Evolutionary conservation across 805 yeast genomes (phyloP).

Genomic region (Ogataea angusta): DNA sequence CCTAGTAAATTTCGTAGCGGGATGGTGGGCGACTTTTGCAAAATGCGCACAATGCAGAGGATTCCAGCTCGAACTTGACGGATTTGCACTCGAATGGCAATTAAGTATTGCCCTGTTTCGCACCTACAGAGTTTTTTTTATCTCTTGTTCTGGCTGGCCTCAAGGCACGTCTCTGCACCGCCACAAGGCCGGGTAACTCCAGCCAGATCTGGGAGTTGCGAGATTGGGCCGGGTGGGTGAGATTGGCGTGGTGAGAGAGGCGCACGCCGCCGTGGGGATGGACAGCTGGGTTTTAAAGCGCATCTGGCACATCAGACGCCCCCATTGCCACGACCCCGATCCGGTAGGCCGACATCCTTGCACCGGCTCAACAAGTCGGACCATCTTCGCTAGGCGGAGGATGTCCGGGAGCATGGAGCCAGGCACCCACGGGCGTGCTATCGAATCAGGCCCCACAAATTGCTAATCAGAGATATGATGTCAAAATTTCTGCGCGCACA

Average conservation of each 20-base stretch:
- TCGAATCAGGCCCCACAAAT: neutral
- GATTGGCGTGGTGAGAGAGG: too few species aligned
- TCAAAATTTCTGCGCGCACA: neutral
- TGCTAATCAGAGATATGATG: slow-evolving; percentile 1
- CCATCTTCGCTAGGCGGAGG: too few species aligned
- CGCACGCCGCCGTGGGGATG: neutral
- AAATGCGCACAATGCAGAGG: neutral
- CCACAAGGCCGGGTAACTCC: slow-evolving; percentile 7
- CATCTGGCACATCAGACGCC: too few species aligned
- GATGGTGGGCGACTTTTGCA: neutral
- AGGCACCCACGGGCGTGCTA: neutral
- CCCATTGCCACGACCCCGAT: neutral
- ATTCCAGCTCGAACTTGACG: neutral
- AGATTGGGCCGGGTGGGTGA: neutral
- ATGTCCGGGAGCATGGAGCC: neutral
- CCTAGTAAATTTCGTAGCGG: neutral
- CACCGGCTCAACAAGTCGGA: slow-evolving; percentile 11
- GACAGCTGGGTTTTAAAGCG: too few species aligned
- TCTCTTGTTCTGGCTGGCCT: slow-evolving; percentile 9
- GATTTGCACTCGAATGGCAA: neutral
- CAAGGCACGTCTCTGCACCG: slow-evolving; percentile 6
- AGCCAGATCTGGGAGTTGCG: neutral
- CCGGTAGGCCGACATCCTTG: slow-evolving; percentile 8
- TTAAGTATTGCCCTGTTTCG: slow-evolving; percentile 9
- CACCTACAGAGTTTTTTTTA: slow-evolving; percentile 7